phyloP scores from a whole-genome alignment of 2,329 filamentous ascomycete species.

The Monilinia aucupariae region DNA sequence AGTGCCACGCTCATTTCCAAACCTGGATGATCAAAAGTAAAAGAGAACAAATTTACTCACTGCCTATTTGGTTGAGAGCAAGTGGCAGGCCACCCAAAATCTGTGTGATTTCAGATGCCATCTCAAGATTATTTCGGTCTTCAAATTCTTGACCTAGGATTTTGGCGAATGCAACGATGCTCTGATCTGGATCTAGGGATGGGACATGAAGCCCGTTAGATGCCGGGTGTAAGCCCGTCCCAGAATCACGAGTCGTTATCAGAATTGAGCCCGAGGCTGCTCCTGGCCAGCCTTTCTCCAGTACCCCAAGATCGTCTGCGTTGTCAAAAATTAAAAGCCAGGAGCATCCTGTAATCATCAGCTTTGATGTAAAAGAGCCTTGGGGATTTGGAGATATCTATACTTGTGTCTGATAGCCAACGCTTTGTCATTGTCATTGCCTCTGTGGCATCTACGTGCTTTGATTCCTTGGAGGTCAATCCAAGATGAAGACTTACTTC shows the following conservation, averaged over 20 bases:
- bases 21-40: no score
- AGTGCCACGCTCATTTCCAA: no score
- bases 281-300: slow-evolving; percentile 23
- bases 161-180: slow-evolving; percentile 1
- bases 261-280: slow-evolving; percentile 21
- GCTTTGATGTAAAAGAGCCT: slow-evolving; percentile 2
- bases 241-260: slow-evolving; percentile 23
- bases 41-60: not conserved
- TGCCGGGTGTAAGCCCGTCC: not conserved
- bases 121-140: not conserved
- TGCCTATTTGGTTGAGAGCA: slow-evolving; percentile 15
- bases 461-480: not conserved
- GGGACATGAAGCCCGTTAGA: not conserved
- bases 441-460: not conserved
- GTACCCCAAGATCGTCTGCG: slow-evolving; percentile 24
- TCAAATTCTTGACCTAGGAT: not conserved
- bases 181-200: not conserved
- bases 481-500: not conserved
- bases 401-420: slow-evolving; percentile 2
- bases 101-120: not conserved
- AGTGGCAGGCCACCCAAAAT: slow-evolving; percentile 17
- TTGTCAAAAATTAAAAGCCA: slow-evolving; percentile 32
- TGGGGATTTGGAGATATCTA: not conserved
- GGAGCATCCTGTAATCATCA: slow-evolving; percentile 14
- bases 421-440: not conserved